Evolutionary conservation across 148 eudicot genomes (phyloP), one percentile per base, ranked within the genome.

Genomic region (Rhododendron simsii): DNA sequence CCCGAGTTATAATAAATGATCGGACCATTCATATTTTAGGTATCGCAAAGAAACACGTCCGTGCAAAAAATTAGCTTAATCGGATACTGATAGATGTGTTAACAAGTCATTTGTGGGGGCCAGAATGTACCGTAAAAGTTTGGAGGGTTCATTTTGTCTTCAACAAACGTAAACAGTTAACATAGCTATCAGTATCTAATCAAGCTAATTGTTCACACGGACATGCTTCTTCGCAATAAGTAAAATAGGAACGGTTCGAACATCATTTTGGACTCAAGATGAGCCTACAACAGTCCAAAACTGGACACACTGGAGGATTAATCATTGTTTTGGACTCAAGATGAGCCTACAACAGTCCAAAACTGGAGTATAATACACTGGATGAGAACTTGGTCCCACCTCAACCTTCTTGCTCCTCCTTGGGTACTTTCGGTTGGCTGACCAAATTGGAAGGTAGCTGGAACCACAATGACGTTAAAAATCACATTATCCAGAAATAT

Each of bases 391-490:
- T 20, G 5, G 65, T 59, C n/a, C 65, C 51, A 48, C 80, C 48
- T 84, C 86, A 84, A 35, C 30, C 8, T 84, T 84, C 80, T 84
- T 73, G 86, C 80, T 84, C 80, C 80, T 73, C 80, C 67, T 74
- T 48, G 0, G 47, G 80, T 61, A 51, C 80, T 51, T 84, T 48
- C 35, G 30, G 47, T 5, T 23, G 80, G 80, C 21, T 7, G 51
- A 8, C 8, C 48, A 41, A 10, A 47, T 84, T 50, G 33, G 86
- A 50, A 33, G 86, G 75, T 74, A 7, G 18, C 86, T 84, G 86
- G 16, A 71, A 83, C 51, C 30, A 74, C 15, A 51, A 69, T 21
- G 30, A 84, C 67, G 35, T 71, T 16, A 80, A 21, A 47, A 71
- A n/a, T 74, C 65, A 74, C 21, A 33, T 48, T 47, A 57, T 15